Conservation (phyloP, 257 asterid species). For the Handroanthus guayacan region DNA sequence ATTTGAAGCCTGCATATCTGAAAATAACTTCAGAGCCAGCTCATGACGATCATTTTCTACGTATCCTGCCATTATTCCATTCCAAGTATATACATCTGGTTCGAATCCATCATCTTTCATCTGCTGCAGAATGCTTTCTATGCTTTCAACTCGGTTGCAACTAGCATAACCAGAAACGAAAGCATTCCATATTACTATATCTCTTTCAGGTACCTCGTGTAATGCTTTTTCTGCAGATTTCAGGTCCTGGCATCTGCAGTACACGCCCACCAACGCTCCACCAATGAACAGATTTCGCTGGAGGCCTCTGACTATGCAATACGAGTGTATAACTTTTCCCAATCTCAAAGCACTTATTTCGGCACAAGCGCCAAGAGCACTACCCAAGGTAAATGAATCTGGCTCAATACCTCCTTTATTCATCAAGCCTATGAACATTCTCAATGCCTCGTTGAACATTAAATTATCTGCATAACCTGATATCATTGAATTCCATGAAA, state of each 20-base stretch:
- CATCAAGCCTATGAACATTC: constrained; percentile 48
- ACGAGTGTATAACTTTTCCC: constrained; percentile 71
- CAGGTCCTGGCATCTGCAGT: constrained; percentile 61
- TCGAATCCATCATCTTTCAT: constrained; percentile 75
- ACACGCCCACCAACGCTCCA: constrained; percentile 80
- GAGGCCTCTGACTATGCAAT: constrained; percentile 62
- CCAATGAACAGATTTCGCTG: constrained; percentile 64
- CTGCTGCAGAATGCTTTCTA: constrained; percentile 44
- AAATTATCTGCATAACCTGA: constrained; percentile 72
- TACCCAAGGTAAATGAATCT: constrained; percentile 73
- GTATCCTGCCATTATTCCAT: constrained; percentile 70
- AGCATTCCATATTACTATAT: constrained; percentile 70
- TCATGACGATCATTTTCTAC: constrained; percentile 67
- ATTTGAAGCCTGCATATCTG: constrained; percentile 61
- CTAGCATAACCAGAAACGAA: constrained; percentile 70
- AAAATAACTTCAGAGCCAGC: constrained; percentile 59
- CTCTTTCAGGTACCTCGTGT: constrained; percentile 52
- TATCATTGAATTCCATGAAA: constrained; percentile 87
- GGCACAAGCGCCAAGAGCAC: constrained; percentile 65
- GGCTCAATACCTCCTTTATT: constrained; percentile 52
- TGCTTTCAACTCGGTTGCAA: constrained; percentile 43
- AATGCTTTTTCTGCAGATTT: constrained; percentile 68
- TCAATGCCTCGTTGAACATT: constrained; percentile 61
- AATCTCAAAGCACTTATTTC: constrained; percentile 44
- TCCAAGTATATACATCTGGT: constrained; percentile 75